phyloP scores from a whole-genome alignment of 2,329 filamentous ascomycete genomes.

The Ilyonectria robusta region DNA sequence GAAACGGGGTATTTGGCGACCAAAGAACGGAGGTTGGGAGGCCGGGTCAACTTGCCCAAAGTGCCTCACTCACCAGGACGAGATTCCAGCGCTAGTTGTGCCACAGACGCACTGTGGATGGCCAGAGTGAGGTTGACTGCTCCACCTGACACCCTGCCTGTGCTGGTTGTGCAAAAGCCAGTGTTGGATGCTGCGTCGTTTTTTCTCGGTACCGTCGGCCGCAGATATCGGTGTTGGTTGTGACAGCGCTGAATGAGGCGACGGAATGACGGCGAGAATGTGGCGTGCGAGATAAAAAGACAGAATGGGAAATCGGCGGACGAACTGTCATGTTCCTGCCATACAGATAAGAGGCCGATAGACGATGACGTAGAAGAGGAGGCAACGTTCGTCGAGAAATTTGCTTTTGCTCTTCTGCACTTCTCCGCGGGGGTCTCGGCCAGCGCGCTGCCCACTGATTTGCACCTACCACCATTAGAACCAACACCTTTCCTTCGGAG shows the following conservation, averaged over 20 bases:
- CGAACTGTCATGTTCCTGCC: background rate
- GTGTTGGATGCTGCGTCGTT: constrained; percentile 7
- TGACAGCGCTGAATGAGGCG: background rate
- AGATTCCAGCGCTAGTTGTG: background rate
- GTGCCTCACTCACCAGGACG: constrained; percentile 16
- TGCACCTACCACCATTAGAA: constrained; percentile 1
- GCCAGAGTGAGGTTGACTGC: constrained; percentile 1
- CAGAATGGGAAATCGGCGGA: background rate
- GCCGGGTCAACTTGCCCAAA: background rate
- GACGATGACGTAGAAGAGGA: constrained; percentile 19
- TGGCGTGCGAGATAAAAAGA: background rate
- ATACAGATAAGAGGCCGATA: background rate
- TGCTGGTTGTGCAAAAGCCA: background rate
- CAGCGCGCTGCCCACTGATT: constrained; percentile 1
- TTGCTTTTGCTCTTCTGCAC: constrained; percentile 14
- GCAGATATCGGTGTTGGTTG: background rate
- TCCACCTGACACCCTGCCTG: constrained; percentile 15
- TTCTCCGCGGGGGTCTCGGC: background rate
- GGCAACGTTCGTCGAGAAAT: background rate
- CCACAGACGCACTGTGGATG: constrained; percentile 15
- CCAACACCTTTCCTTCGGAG: constrained; percentile 3
- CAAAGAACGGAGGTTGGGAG: constrained; percentile 1
- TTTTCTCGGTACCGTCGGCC: constrained; percentile 2
- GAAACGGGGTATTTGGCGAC: constrained; percentile 3
- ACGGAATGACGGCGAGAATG: background rate